Base-by-base conservation (phyloP, 495 filamentous ascomycete genomes). In the Opeltia flavorubescens region DNA sequence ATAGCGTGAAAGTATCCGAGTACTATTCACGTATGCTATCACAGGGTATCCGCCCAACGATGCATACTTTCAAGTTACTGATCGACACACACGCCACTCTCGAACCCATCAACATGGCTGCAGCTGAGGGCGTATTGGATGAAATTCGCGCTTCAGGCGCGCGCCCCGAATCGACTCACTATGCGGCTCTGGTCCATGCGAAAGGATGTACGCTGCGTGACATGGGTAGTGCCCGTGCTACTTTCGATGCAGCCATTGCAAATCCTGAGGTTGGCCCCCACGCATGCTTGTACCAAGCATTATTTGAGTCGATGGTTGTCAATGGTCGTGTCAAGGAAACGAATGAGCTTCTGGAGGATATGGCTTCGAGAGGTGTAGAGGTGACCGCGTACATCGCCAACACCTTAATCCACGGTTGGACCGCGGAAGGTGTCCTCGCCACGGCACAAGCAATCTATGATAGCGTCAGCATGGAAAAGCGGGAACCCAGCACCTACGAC, bases 371-470 rank as follows among this genome's bases (percentile, higher is more conserved):
- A 43, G 66, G 76, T 36, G 78, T 96, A 9, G 83, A 85, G 46
- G 78, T 95, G 74, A 96, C 93, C 4, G 83, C 91, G 1, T 98
- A 98, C 66, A 96, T 98, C 54, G 91, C 93, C 55, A 98, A 98
- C 70, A 94, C 87, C 1, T 77, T 98, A n/a, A 98, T 98, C 59
- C 87, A 96, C 55, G 91, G 91, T 50, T 98, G 91, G 91, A 87
- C 93, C 29, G 68, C 76, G 25, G 84, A 84, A 61, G 83, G 81
- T 62, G 74, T 88, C 46, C 84, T 98, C 23, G 64, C 61, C 44
- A 87, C 85, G 62, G 84, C 86, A 30, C 77, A 81, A 62, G 67
- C 70, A 5, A 77, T 95, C 53, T 98, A 94, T 60, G 72, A 81
- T 31, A 67, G 74, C 39, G 75, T 98, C 30, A 74, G 78, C 28